Base-by-base conservation (phyloP, 345 rosid genomes). In the Eucalyptus sp. region DNA sequence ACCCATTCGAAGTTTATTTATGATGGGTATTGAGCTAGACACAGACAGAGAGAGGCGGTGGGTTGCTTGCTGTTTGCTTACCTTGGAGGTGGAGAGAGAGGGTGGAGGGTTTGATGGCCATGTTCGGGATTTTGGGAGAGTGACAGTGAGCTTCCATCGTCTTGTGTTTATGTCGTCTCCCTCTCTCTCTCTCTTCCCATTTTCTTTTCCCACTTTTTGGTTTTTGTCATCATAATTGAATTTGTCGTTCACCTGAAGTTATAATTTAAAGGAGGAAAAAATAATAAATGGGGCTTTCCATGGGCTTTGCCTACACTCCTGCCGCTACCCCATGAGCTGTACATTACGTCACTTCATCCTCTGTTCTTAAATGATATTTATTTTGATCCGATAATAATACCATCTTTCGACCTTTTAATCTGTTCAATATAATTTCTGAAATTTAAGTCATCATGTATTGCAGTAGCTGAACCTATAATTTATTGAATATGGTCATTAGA, bases 71-170 rank as follows among this genome's bases (percentile, higher is more conserved):
- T 10, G 83, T 12, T 41, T 41, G 84, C 83, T 76, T 41, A 76
- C 86, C 86, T 50, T 51, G 86, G 49, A 88, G 86, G 48, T 76
- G 48, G 84, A 58, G 79, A 60, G 84, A 87, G 52, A 27, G 41
- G 31, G 25, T 12, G 79, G 76, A 87, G 88, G 88, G 88, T 58
- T 86, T 60, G 79, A 20, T 76, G 29, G 79, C 71, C 88, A 60
- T 58, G 76, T 25, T 60, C 22, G 84, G 84, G 84, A 76, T 41
- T 76, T 41, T 76, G 27, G 84, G 84, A 76, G 48, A 52, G 58
- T 20, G 84, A 76, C 48, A 76, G 84, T 6, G 84, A 41, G 84
- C 48, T 76, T 22, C 84, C 48, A 41, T 76, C 12, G 84, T 37
- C 84, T 76, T 4, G 48, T 41, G 48, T 20, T 76, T 41, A 27